phyloP scores from a whole-genome alignment of 345 rosid species.

The Eucalyptus cloeziana region DNA sequence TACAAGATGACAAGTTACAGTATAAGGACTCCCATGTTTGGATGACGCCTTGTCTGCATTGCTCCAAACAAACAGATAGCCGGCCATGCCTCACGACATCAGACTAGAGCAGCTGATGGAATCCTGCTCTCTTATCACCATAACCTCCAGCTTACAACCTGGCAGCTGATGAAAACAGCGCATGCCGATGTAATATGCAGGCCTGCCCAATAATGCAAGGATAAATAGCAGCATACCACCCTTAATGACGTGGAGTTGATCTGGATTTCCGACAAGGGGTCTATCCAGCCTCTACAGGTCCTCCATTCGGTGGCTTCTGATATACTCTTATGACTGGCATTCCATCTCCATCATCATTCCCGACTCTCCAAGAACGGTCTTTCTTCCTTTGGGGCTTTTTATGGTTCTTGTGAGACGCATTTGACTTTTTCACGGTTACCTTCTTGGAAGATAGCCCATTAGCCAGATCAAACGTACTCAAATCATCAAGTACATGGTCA shows the following conservation, averaged over 20 bases:
- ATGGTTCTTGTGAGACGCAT: conserved; percentile 49
- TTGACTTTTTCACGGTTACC: conserved; percentile 27
- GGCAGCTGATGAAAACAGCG: neutral
- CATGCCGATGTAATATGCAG: neutral
- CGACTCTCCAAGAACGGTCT: conserved; percentile 60
- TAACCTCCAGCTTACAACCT: neutral
- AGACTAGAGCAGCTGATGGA: neutral
- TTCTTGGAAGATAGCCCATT: conserved; percentile 52
- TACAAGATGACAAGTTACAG: neutral
- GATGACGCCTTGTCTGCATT: neutral
- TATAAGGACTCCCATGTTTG: neutral
- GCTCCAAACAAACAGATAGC: neutral
- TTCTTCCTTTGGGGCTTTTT: conserved; percentile 66
- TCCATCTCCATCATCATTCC: conserved; percentile 49
- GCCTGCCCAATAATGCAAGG: neutral
- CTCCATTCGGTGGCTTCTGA: conserved; percentile 51
- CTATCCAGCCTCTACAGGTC: conserved; percentile 9
- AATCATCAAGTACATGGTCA: conserved; percentile 57
- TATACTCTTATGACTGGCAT: conserved; percentile 61
- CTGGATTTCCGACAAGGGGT: neutral
- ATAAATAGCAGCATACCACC: neutral
- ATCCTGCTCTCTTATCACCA: neutral
- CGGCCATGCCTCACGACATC: neutral
- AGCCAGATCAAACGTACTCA: conserved; percentile 61
- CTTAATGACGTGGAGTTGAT: neutral